Conservation (phyloP, 2,329 filamentous ascomycete species). For the Stagonosporopsis chrysanthemi region DNA sequence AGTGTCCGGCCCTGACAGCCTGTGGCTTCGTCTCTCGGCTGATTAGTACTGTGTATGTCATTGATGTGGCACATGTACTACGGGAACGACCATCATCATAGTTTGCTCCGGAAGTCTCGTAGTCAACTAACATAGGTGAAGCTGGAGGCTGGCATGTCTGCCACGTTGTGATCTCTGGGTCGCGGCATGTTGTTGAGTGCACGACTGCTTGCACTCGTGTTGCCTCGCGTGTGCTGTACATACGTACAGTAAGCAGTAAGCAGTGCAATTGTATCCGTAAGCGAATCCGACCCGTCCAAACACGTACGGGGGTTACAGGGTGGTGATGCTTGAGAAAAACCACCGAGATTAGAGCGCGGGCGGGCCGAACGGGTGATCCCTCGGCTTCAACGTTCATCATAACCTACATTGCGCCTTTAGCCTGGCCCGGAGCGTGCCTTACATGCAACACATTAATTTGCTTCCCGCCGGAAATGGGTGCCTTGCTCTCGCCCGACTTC, state of each 20-base stretch:
- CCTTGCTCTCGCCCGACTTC: background rate
- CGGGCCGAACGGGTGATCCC: background rate
- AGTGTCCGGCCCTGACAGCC: background rate
- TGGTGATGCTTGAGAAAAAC: background rate
- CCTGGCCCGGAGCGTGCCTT: background rate
- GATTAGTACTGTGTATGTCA: no score
- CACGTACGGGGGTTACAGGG: background rate
- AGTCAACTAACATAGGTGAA: background rate
- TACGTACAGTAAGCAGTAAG: background rate
- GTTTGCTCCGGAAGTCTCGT: background rate
- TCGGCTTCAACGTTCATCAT: background rate
- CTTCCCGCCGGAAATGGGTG: background rate
- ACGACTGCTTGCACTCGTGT: no score
- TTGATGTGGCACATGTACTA: no score
- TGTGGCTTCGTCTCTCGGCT: background rate
- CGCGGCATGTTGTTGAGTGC: slow-evolving; percentile 1
- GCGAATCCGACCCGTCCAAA: background rate
- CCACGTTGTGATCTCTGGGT: background rate
- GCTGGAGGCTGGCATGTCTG: background rate
- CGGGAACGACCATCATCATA: background rate
- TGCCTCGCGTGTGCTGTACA: background rate
- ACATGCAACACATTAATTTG: background rate
- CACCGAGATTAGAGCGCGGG: background rate
- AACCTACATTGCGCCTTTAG: background rate
- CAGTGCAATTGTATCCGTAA: background rate